These are phyloP conservation scores for Daldinia concentrica DNA, from an alignment of 495 filamentous ascomycete species.

Conservation along the genomic window DNA sequence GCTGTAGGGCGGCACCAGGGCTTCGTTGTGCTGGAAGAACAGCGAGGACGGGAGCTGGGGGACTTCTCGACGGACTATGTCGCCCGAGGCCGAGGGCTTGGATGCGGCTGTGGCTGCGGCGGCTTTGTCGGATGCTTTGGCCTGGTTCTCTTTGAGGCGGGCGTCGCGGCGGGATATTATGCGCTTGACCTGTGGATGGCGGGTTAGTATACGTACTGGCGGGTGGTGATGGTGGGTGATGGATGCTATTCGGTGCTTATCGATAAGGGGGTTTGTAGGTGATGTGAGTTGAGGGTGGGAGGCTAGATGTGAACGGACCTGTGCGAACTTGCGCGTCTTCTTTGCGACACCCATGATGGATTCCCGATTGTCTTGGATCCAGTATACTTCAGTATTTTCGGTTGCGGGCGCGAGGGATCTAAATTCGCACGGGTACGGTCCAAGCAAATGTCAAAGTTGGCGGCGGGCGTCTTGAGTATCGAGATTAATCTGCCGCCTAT, in stretches of 20 bases:
- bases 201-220: too few species aligned
- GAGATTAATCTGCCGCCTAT: constrained; percentile 26
- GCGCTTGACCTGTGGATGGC: constrained; percentile 62
- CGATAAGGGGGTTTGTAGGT: constrained; percentile 18
- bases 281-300: background rate
- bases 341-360: constrained; percentile 68
- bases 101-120: constrained; percentile 60
- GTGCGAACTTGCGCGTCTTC: constrained; percentile 69
- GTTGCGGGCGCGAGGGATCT: background rate
- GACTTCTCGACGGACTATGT: constrained; percentile 71
- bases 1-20: constrained; percentile 87
- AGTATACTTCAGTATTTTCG: too few species aligned
- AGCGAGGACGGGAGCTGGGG: constrained; percentile 83
- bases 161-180: constrained; percentile 70
- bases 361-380: background rate
- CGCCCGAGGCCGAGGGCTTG: constrained; percentile 51
- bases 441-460: background rate
- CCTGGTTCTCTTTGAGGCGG: constrained; percentile 63
- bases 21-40: constrained; percentile 95
- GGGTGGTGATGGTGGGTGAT: background rate
- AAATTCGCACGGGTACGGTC: background rate
- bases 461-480: background rate
- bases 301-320: constrained; percentile 16
- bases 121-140: constrained; percentile 62
- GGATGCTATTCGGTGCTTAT: constrained; percentile 22